Base-by-base conservation (phyloP, 2,329 filamentous ascomycete genomes). In the Orbilia ellipsospora region DNA sequence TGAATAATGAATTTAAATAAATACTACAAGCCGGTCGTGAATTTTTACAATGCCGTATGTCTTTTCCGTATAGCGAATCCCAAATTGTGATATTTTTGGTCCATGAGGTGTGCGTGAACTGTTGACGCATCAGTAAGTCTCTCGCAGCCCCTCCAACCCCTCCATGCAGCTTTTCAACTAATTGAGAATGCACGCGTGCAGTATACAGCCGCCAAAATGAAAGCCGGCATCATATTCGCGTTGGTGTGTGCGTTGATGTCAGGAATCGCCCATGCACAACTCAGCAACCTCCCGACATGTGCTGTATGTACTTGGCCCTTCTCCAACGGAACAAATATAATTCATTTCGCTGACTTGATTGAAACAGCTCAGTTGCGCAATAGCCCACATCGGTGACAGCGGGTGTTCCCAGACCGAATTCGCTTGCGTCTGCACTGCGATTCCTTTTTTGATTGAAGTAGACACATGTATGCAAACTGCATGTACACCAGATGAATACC, bases 391-490 rank as follows among this genome's bases (percentile, higher is more conserved):
- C 4, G 64, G 64, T 5, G 10, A 0, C 8, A 42, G 44, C 26
- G 64, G 64, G 45, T 68, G 64, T 26, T 52, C 45, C 2, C 44
- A 54, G 16, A 68, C 64, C 23, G 64, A 68, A 20, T 2, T 55
- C 15, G 10, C 3, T 1, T 68, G 64, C 16, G 28, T 68, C 40
- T 68, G 64, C 18, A 54, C 15, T 16, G 45, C 45, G 3, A 54
- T n/a, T n/a, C 16, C 55, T 10, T 68, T 40, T 15, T 23, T 61
- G 8, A 15, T 31, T 6, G 4, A 12, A n/a, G 45, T 68, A 16
- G 36, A 16, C 15, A 13, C 13, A 12, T 68, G 64, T 36, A 26
- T 61, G 13, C 15, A 7, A 28, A 12, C 23, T 18, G 18, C 55
- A 18, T 68, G 64, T 36, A 16, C 55, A 13, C n/a, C 55, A 50